phyloP scores from a whole-genome alignment of 2,329 filamentous ascomycete species.

The Nannizziopsis arthrosporioides region DNA sequence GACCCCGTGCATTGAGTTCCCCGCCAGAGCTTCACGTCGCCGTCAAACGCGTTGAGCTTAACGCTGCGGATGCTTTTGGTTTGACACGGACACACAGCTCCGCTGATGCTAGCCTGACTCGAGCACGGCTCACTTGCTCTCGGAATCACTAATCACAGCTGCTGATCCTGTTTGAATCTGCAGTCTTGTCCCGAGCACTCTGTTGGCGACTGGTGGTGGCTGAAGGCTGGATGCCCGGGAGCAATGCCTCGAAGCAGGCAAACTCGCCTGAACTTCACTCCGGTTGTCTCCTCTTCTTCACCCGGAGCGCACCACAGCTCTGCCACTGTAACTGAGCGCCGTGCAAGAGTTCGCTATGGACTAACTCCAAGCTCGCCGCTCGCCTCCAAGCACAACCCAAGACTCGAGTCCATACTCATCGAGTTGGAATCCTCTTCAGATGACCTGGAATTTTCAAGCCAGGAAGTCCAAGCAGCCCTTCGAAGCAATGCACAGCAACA shows the following conservation, averaged over 20 bases:
- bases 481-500: too few species aligned
- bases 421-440: not conserved
- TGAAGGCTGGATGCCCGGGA: too few species aligned
- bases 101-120: too few species aligned
- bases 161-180: too few species aligned
- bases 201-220: too few species aligned
- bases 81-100: not conserved
- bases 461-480: not conserved
- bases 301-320: constrained; percentile 13
- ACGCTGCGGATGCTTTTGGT: too few species aligned
- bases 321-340: constrained; percentile 10
- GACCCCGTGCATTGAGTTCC: not conserved
- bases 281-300: constrained; percentile 21
- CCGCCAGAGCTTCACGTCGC: not conserved
- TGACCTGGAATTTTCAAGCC: constrained; percentile 1
- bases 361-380: constrained; percentile 3
- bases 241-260: constrained; percentile 18
- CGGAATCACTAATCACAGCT: too few species aligned
- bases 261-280: constrained; percentile 34
- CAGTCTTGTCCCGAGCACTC: too few species aligned
- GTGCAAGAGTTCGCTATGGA: constrained; percentile 5
- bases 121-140: too few species aligned
- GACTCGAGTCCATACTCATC: not conserved
- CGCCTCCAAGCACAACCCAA: not conserved
- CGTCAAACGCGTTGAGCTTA: not conserved